phyloP scores from a whole-genome alignment of 2,329 filamentous ascomycete species.

The Zymoseptoria tritici region DNA sequence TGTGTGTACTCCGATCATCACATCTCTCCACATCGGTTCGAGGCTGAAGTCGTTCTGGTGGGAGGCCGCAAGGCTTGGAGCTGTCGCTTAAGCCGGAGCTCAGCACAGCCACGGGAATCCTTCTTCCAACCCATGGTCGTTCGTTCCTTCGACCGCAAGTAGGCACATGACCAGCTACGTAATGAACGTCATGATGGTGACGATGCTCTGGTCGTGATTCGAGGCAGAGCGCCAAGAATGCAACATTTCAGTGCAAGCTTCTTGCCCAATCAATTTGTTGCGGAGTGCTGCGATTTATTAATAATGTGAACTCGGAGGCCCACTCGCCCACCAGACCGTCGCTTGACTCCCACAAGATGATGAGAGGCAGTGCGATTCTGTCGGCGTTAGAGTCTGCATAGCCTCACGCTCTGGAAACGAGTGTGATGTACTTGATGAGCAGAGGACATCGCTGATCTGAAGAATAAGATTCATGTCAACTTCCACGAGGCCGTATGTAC shows the following conservation, averaged over 20 bases:
- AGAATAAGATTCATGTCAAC: background rate
- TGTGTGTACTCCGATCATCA: background rate
- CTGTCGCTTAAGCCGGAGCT: background rate
- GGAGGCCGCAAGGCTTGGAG: background rate
- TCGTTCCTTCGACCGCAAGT: background rate
- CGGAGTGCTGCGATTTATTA: background rate
- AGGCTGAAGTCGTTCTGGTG: background rate
- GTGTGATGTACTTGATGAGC: background rate
- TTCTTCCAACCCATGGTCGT: background rate
- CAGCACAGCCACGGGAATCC: background rate
- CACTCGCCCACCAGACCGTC: background rate
- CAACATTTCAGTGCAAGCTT: background rate
- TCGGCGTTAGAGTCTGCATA: background rate
- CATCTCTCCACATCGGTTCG: background rate
- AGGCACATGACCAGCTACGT: background rate
- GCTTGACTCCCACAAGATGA: background rate
- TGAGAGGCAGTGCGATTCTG: background rate
- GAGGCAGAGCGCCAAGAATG: background rate
- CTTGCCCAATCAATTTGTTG: background rate
- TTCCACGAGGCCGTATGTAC: background rate
- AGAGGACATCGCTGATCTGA: background rate
- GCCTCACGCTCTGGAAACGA: background rate
- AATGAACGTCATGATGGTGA: background rate
- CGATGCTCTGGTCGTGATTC: background rate
- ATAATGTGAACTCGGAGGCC: background rate